Conservation (phyloP, 2,329 filamentous ascomycete genomes). For the Seiridium cupressi region DNA sequence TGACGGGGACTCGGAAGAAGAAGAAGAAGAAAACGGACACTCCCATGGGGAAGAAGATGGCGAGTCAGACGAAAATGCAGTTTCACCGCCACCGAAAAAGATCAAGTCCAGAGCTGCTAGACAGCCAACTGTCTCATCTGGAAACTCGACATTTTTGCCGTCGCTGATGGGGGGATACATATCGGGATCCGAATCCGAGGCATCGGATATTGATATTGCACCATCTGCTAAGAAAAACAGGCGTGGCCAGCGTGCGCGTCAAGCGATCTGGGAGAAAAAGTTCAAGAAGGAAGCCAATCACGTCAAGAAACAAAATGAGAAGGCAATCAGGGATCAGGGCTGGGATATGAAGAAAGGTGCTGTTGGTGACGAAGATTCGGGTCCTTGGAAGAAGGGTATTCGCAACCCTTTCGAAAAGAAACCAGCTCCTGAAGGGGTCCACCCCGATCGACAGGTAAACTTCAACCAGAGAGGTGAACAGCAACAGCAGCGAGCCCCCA, state of each 20-base stretch:
- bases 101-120: constrained; percentile 21
- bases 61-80: constrained; percentile 14
- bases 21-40: constrained; percentile 23
- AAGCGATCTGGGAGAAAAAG: constrained; percentile 79
- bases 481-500: constrained; percentile 10
- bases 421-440: constrained; percentile 20
- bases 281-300: constrained; percentile 72
- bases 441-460: constrained; percentile 28
- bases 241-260: constrained; percentile 73
- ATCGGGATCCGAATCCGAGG: constrained; percentile 67
- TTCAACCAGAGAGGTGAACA: constrained; percentile 24
- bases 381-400: constrained; percentile 53
- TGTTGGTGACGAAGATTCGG: constrained; percentile 40
- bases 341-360: constrained; percentile 60
- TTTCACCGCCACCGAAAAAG: constrained; percentile 29
- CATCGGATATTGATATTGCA: constrained; percentile 64
- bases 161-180: constrained; percentile 78
- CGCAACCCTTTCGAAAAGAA: constrained; percentile 20
- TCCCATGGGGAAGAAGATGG: constrained; percentile 26
- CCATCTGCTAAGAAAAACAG: constrained; percentile 66
- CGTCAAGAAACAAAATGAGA: constrained; percentile 39
- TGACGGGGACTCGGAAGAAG: constrained; percentile 20
- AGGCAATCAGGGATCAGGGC: constrained; percentile 42
- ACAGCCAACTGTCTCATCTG: constrained; percentile 16
- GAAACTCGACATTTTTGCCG: constrained; percentile 65